Evolutionary conservation across 306 rosid genomes (phyloP), one percentile per base, ranked within the genome.

Genomic region (Vicia villosa): DNA sequence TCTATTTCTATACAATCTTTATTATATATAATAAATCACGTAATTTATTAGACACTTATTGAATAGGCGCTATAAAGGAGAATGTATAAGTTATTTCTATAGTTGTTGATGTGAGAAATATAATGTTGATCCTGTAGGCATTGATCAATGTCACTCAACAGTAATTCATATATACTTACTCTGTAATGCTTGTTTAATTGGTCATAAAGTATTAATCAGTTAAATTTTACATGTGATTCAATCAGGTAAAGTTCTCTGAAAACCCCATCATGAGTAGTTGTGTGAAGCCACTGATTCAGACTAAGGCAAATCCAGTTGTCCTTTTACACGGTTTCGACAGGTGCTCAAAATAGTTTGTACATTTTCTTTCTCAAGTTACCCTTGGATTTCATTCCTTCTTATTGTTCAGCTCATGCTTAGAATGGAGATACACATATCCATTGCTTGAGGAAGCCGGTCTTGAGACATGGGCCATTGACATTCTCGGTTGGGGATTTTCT

Each of bases 401-500:
- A 75, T 83, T 80, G 64, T 87, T 83, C 94, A 94, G 98, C 79
- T 94, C 98, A 45, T 90, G 98, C 78, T 83, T 94, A 80, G 98
- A 94, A 78, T 94, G 98, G 97, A 88, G 98, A 69, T 88, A 86
- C 73, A 68, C 88, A 9, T 75, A 85, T 63, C 98, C 98, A 13
- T 68, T 90, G 86, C 92, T 88, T 21, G 97, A 94, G 69, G 95
- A 85, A 68, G 89, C 87, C 52, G 97, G 96, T 58, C 59, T 86
- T 3, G 92, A 94, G 82, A 81, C 96, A 32, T 94, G 98, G 98
- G 98, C 98, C 66, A 62, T 94, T 45, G 98, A 94, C 80, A 86
- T 88, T 76, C 97, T 94, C 80, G 98, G 98, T 62, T 94, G 98
- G 98, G 97, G 98, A 61, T 94, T 94, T 86, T 90, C 96, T 73